phyloP scores from a whole-genome alignment of 2,329 filamentous ascomycete species.

The Didymella sp. region DNA sequence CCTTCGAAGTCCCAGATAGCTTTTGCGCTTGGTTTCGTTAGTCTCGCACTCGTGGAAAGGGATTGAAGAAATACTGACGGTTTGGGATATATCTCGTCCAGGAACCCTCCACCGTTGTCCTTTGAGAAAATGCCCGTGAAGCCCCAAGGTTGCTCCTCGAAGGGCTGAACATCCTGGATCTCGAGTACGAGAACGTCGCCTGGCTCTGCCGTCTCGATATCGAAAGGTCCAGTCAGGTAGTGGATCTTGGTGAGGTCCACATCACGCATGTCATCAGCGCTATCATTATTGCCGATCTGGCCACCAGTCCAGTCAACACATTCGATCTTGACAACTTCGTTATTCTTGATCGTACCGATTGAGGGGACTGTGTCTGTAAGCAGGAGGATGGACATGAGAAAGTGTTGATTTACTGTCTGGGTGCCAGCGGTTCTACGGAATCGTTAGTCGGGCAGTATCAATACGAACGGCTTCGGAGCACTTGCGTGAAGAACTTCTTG shows the following conservation, averaged over 20 bases:
- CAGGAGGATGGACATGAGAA: background rate
- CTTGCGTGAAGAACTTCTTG: conserved; percentile 75
- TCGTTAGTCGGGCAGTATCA: background rate
- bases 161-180: conserved; percentile 91
- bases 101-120: conserved; percentile 84
- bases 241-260: conserved; percentile 86
- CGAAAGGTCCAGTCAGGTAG: conserved; percentile 88
- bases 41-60: background rate
- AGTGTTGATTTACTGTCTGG: conserved; percentile 70
- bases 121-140: conserved; percentile 85
- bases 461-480: background rate
- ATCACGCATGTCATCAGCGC: conserved; percentile 84
- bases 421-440: conserved; percentile 84
- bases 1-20: conserved; percentile 81
- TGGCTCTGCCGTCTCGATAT: conserved; percentile 82
- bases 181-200: conserved; percentile 87
- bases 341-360: conserved; percentile 75
- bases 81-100: conserved; percentile 85
- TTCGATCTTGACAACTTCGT: conserved; percentile 91
- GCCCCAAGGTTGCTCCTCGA: conserved; percentile 86
- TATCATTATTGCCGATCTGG: conserved; percentile 88
- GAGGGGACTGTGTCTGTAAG: conserved; percentile 69
- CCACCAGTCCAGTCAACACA: conserved; percentile 79
- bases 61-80: conserved; percentile 62
- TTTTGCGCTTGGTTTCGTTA: conserved; percentile 62